phyloP scores from a whole-genome alignment of 163 green algal genomes.

The Coccomyxa subellipsoidea region DNA sequence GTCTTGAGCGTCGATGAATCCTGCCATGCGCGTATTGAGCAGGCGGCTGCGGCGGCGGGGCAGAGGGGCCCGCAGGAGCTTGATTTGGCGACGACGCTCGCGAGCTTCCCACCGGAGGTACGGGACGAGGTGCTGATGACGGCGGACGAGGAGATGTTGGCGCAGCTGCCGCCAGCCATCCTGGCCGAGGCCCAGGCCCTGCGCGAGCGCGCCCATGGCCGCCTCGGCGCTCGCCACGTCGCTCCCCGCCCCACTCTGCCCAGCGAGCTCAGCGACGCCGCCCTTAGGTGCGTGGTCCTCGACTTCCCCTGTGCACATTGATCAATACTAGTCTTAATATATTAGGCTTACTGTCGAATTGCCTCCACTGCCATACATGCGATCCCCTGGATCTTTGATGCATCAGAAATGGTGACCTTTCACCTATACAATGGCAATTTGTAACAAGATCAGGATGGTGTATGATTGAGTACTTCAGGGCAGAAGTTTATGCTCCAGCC shows the following conservation, averaged over 20 bases:
- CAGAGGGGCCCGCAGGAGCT: conserved; percentile 40
- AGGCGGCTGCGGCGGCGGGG: conserved; percentile 17
- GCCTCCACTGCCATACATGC: too few species aligned
- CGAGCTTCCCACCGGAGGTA: conserved; percentile 85
- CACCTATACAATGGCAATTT: too few species aligned
- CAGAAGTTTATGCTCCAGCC: too few species aligned
- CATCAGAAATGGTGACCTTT: too few species aligned
- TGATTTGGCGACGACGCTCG: conserved; percentile 79
- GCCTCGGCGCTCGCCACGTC: not conserved
- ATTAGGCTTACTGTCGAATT: too few species aligned
- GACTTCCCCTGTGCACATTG: not conserved
- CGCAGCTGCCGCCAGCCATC: conserved; percentile 69
- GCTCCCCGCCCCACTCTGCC: too few species aligned
- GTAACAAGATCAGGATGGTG: too few species aligned
- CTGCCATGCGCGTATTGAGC: too few species aligned
- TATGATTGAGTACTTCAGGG: too few species aligned
- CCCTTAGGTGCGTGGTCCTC: not conserved
- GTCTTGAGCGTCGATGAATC: too few species aligned
- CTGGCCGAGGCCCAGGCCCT: conserved; percentile 66
- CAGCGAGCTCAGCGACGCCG: not conserved
- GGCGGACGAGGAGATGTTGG: conserved; percentile 68
- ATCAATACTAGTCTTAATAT: too few species aligned
- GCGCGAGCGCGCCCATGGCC: conserved; percentile 19
- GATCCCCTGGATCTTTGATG: too few species aligned
- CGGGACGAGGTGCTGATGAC: conserved; percentile 82